These are phyloP conservation scores for Curvularia verruculosa DNA, from an alignment of 2,329 filamentous ascomycete genomes.

Conservation along the genomic window DNA sequence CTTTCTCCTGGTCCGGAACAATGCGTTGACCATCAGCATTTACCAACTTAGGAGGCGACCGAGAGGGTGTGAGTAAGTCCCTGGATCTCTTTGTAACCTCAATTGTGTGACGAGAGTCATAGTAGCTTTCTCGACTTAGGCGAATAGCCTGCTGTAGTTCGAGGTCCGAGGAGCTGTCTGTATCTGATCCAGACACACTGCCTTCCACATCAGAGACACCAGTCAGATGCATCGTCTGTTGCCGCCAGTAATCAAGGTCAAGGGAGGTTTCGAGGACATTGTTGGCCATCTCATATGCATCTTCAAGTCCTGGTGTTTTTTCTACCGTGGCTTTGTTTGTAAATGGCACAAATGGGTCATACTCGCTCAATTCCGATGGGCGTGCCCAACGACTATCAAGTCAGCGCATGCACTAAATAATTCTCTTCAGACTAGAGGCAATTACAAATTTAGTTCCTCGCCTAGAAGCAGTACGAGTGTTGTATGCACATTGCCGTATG, in stretches of 20 bases:
- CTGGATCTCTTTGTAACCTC: not conserved
- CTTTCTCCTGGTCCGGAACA: not conserved
- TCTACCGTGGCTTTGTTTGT: not conserved
- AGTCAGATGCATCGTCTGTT: not conserved
- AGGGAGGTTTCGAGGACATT: slow-evolving; percentile 2
- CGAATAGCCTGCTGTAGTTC: slow-evolving; percentile 6
- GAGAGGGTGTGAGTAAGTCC: not conserved
- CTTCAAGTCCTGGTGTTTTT: slow-evolving; percentile 14
- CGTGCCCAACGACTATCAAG: slow-evolving; percentile 29
- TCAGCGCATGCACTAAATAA: not conserved
- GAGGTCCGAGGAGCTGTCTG: slow-evolving; percentile 1
- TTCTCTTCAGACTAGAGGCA: not conserved
- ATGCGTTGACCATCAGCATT: not conserved
- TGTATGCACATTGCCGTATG: slow-evolving; percentile 17
- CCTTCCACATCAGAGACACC: slow-evolving; percentile 1
- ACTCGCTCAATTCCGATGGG: slow-evolving; percentile 19
- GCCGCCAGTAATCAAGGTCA: slow-evolving; percentile 22
- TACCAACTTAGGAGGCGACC: not conserved
- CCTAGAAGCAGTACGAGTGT: slow-evolving; percentile 25
- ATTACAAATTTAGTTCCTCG: slow-evolving; percentile 21
- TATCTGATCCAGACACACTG: not conserved
- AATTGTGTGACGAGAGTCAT: not conserved
- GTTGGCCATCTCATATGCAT: slow-evolving; percentile 17
- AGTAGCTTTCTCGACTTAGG: slow-evolving; percentile 1
- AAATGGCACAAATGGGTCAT: slow-evolving; percentile 15